These are phyloP conservation scores for Daphne laureola DNA, from an alignment of 441 rosid species.

Conservation along the genomic window DNA sequence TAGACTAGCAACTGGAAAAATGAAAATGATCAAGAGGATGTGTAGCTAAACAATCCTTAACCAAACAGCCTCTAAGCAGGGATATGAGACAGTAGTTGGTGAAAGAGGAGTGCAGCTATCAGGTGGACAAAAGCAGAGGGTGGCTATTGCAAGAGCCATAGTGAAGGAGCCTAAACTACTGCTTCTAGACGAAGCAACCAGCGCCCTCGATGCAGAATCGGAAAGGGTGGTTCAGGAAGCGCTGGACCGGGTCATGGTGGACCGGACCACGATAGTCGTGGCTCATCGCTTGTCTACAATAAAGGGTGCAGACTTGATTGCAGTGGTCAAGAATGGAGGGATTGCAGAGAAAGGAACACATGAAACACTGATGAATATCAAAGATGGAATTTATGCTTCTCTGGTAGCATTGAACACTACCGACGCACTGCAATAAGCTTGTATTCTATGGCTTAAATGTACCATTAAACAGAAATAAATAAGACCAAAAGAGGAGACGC, in stretches of 20 bases:
- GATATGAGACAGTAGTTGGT: conserved; percentile 59
- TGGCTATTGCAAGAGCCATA: conserved; percentile 73
- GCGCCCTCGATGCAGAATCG: conserved; percentile 68
- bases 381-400: conserved; percentile 55
- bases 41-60: not conserved
- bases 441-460: too few relatives aligned
- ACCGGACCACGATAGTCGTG: conserved; percentile 55
- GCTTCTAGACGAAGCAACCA: conserved; percentile 61
- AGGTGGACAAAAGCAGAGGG: conserved; percentile 69
- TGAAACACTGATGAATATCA: conserved; percentile 35
- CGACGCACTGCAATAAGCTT: conserved; percentile 24
- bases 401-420: conserved; percentile 36
- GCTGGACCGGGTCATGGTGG: conserved; percentile 44
- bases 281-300: conserved; percentile 63
- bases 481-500: too few relatives aligned
- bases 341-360: conserved; percentile 65
- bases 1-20: too few relatives aligned
- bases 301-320: conserved; percentile 51
- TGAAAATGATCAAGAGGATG: not conserved
- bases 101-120: conserved; percentile 73
- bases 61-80: conserved; percentile 22
- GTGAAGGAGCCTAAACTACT: conserved; percentile 50
- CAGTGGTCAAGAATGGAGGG: conserved; percentile 53
- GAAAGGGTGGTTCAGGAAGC: conserved; percentile 69
- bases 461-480: too few relatives aligned